Percentiles rank a stretch among this genome's conserved stretches.
Evolutionary conservation across 208 protist species (phyloP).

Genomic region (Acanthamoeba sp.): DNA sequence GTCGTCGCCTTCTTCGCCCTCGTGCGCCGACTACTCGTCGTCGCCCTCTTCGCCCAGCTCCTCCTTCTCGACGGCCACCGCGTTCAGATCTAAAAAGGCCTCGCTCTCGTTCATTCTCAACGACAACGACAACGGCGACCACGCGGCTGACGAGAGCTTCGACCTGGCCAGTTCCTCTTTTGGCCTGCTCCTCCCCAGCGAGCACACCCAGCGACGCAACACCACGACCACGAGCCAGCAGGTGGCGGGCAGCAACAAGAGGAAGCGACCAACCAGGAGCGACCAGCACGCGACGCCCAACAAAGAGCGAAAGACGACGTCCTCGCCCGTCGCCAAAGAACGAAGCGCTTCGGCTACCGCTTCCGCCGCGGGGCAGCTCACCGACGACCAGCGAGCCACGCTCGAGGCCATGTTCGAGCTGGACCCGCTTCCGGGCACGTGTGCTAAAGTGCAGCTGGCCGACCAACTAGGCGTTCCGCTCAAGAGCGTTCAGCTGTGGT

Average conservation of each 20-base stretch:
- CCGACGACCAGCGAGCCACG: constrained; percentile 3
- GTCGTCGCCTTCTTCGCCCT: not conserved
- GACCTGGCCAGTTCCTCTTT: not conserved
- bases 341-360: not conserved
- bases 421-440: not conserved
- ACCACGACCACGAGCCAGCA: not conserved
- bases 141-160: too few relatives aligned
- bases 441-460: not conserved
- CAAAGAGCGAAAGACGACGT: not conserved
- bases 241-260: not conserved
- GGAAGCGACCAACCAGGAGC: not conserved
- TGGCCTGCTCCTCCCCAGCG: not conserved
- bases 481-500: constrained; percentile 1
- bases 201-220: not conserved
- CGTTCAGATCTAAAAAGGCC: not conserved
- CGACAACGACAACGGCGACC: not conserved
- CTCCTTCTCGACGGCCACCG: not conserved
- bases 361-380: not conserved
- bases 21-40: not conserved
- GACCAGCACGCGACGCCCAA: not conserved
- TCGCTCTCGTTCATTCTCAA: constrained; percentile 5
- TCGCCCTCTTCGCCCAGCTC: not conserved
- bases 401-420: constrained; percentile 32
- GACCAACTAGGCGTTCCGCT: not conserved
- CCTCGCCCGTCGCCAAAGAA: not conserved